phyloP scores from a whole-genome alignment of 2,329 filamentous ascomycete genomes.

The Eutypa lata region DNA sequence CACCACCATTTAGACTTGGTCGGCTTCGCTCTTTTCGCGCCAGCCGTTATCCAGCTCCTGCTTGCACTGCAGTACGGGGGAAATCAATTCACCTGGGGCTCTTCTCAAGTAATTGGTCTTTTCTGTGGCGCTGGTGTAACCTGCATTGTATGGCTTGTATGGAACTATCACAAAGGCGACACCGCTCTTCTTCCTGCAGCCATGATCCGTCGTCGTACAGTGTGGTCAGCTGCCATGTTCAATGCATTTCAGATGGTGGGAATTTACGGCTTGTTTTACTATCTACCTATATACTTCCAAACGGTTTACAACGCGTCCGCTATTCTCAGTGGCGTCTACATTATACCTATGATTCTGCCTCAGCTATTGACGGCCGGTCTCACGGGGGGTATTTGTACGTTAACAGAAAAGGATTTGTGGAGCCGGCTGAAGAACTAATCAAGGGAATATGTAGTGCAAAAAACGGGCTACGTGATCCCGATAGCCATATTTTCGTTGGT shows the following conservation, averaged over 20 bases:
- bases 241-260: slow-evolving; percentile 14
- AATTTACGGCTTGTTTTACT: slow-evolving; percentile 14
- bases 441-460: slow-evolving; percentile 7
- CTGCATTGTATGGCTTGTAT: slow-evolving; percentile 16
- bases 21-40: slow-evolving; percentile 22
- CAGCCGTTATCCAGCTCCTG: slow-evolving; percentile 26
- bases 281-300: slow-evolving; percentile 29
- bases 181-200: slow-evolving; percentile 16
- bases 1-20: slow-evolving; percentile 14
- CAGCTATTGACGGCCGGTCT: slow-evolving; percentile 10
- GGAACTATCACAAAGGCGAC: slow-evolving; percentile 19
- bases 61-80: slow-evolving; percentile 31
- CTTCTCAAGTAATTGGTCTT: slow-evolving; percentile 19
- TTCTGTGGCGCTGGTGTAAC: slow-evolving; percentile 13
- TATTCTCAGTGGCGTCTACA: slow-evolving; percentile 19
- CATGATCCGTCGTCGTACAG: slow-evolving; percentile 10
- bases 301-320: slow-evolving; percentile 17
- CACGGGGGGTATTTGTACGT: slow-evolving; percentile 5
- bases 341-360: slow-evolving; percentile 18
- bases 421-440: neutral
- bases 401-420: neutral
- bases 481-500: slow-evolving; percentile 4
- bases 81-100: slow-evolving; percentile 24
- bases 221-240: slow-evolving; percentile 10
- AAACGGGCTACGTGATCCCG: slow-evolving; percentile 8